Base-by-base conservation (phyloP, 177 flowering plant species). In the Telopea speciosissima region DNA sequence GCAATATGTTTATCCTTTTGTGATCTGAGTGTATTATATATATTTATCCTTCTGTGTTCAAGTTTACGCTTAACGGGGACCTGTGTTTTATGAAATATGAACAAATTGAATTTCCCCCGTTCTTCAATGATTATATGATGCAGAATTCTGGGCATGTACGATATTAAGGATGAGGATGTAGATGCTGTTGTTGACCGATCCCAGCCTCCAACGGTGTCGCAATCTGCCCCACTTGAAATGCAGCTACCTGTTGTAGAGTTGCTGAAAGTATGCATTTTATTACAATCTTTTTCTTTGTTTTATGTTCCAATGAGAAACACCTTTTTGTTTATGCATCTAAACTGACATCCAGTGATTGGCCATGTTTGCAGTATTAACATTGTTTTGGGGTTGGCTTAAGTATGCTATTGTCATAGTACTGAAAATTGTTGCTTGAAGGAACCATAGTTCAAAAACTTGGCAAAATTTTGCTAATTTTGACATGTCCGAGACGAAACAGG, bases 91-190 rank as follows among this genome's bases (percentile, higher is more conserved):
- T 28, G 31, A 28, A 44, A 49, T 13, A 5, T 49, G 19, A 49
- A 49, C 17, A 12, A 49, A 49, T 0, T 12, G 19, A 49, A 11
- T 49, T 24, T 36, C 8, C 9, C 40, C 40, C 40, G 21, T 24
- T 33, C 49, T 70, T 62, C 26, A n/a, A 23, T 42, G 65, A 8
- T 36, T 68, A 9, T 65, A 54, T 36, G 65, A 4, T 84, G 68
- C 87, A 96, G 99, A 94, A 85, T 93, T 59, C 72, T 96, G 71
- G 88, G 80, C 72, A 87, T 87, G 88, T 96, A 93, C 76, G 91
- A 88, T 68, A 79, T 93, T 58, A 84, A 79, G 70, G 95, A 89
- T 24, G 98, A 89, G 73, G 99, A 96, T 73, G 72, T 85, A 78
- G 97, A 86, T 63, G 75, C 71, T 78, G 80, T 79, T 79, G 72